Conservation (phyloP, 1,139 yeast genomes). For the Nakaseomyces uthaithaninus region DNA sequence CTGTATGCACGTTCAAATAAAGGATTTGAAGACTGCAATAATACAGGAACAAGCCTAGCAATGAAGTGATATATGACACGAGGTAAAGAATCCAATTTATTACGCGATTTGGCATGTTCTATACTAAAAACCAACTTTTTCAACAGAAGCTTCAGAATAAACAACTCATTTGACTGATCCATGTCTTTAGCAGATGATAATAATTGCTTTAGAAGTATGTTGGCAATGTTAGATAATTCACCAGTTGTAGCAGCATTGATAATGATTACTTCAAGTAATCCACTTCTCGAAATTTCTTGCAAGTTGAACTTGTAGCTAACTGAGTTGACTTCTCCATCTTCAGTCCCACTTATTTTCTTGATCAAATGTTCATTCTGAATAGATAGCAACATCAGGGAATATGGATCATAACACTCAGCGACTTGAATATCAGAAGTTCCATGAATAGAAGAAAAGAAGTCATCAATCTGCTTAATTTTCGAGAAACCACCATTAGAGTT, state of each 20-base stretch:
- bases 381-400: conserved; percentile 49
- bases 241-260: conserved; percentile 49
- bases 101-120: conserved; percentile 16
- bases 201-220: conserved; percentile 39
- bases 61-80: conserved; percentile 41
- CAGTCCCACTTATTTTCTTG: conserved; percentile 24
- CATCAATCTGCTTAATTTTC: not conserved
- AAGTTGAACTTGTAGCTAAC: conserved; percentile 40
- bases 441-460: conserved; percentile 26
- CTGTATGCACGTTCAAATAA: conserved; percentile 61
- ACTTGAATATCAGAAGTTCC: conserved; percentile 5
- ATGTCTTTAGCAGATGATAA: conserved; percentile 31
- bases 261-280: conserved; percentile 50
- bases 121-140: conserved; percentile 52
- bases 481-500: conserved; percentile 13
- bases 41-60: conserved; percentile 48
- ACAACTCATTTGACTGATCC: conserved; percentile 49
- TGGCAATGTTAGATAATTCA: conserved; percentile 42
- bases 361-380: conserved; percentile 58
- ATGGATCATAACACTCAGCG: conserved; percentile 45
- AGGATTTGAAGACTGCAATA: conserved; percentile 61
- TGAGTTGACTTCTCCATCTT: conserved; percentile 25
- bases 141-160: conserved; percentile 48
- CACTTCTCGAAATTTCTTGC: conserved; percentile 50
- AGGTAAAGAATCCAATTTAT: conserved; percentile 27